These are phyloP conservation scores for Spinacia oleracea DNA, from an alignment of 179 eudicot species.

Conservation along the genomic window DNA sequence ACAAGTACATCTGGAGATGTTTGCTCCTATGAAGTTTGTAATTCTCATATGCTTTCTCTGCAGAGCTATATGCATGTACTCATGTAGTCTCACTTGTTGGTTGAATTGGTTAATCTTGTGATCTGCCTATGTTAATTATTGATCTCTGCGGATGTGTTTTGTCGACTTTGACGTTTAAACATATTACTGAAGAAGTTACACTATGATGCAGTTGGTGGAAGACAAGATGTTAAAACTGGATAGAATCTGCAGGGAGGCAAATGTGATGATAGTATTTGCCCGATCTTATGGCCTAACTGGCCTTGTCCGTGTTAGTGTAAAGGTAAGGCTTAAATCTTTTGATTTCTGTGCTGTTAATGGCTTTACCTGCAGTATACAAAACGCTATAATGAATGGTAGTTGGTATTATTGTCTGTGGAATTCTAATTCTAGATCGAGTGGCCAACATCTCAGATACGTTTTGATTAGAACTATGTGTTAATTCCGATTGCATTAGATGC, in stretches of 20 bases:
- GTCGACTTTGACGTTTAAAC: not conserved
- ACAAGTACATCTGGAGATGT: not conserved
- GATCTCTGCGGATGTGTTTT: not conserved
- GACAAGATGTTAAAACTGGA: constrained; percentile 85
- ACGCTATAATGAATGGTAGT: not conserved
- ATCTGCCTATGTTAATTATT: not conserved
- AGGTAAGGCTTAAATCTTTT: constrained; percentile 44
- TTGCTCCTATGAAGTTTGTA: not conserved
- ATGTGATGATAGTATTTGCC: constrained; percentile 73
- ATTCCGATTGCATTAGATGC: not conserved
- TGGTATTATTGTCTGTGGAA: constrained; percentile 1
- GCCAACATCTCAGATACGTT: not conserved
- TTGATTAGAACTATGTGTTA: not conserved
- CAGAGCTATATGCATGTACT: constrained; percentile 1
- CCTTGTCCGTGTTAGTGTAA: constrained; percentile 84
- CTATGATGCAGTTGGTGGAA: constrained; percentile 66
- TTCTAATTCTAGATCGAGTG: not conserved
- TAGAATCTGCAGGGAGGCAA: constrained; percentile 79
- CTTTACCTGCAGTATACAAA: not conserved
- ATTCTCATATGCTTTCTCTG: constrained; percentile 1
- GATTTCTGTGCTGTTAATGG: not conserved
- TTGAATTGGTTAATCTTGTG: not conserved
- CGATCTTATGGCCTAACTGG: constrained; percentile 97
- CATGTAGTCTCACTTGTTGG: not conserved
- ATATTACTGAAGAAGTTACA: not conserved